phyloP scores from a whole-genome alignment of 2,329 filamentous ascomycete species.

The Harringtonia lauricola region DNA sequence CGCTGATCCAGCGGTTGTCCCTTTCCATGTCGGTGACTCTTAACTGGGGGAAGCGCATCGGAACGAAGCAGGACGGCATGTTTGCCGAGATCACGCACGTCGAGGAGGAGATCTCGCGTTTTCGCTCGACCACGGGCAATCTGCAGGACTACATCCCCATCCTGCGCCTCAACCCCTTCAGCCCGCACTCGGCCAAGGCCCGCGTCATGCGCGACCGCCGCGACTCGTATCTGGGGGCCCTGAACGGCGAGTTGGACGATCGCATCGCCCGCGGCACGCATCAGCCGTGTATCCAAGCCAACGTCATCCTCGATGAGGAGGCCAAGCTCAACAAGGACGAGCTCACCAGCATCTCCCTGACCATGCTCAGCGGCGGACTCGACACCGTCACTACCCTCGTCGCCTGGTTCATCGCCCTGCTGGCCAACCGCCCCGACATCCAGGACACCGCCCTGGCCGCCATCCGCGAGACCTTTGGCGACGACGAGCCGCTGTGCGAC shows the following conservation, averaged over 20 bases:
- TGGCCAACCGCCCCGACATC: conserved; percentile 52
- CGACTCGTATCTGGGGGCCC: conserved; percentile 41
- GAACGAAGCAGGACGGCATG: conserved; percentile 34
- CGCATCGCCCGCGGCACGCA: conserved; percentile 14
- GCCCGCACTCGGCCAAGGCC: background rate
- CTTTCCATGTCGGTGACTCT: conserved; percentile 67
- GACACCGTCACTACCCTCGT: conserved; percentile 53
- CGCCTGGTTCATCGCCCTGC: background rate
- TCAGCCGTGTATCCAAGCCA: conserved; percentile 16
- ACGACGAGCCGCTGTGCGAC: conserved; percentile 60
- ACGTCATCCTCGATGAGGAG: conserved; percentile 10
- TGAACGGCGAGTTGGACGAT: conserved; percentile 40
- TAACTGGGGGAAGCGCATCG: conserved; percentile 61
- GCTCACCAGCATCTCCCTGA: conserved; percentile 64
- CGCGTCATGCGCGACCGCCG: conserved; percentile 18
- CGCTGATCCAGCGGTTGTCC: conserved; percentile 64
- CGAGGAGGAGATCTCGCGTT: conserved; percentile 63
- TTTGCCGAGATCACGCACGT: conserved; percentile 64
- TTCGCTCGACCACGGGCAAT: conserved; percentile 56
- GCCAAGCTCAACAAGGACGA: conserved; percentile 22
- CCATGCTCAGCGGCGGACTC: conserved; percentile 67
- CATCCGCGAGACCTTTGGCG: conserved; percentile 58
- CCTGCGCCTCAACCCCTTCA: conserved; percentile 44
- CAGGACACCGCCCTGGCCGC: conserved; percentile 58
- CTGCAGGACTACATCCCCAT: conserved; percentile 54